Evolutionary conservation across 495 filamentous ascomycete species (phyloP), one percentile per base, ranked within the genome.

Genomic region (Usnea hakonensis): DNA sequence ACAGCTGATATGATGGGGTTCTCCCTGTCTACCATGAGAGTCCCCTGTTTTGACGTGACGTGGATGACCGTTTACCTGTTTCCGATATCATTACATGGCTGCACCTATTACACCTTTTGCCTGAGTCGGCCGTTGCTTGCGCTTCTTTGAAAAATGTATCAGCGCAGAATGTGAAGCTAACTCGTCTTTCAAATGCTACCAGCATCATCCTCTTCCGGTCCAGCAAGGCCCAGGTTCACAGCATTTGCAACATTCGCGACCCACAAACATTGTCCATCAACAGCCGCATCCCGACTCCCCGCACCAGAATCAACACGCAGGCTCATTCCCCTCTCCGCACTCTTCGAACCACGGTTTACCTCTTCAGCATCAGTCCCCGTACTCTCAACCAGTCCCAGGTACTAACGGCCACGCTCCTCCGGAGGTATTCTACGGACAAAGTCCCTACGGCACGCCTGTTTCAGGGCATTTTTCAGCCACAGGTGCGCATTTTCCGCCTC

Each of bases 391-490:
- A 62, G 71, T 50, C 46, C 46, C 71, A 74, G 75, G 74, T 65
- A 57, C 73, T 55, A 71, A 75, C 74, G 82, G 78, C 56, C 80
- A 79, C 63, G 79, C 83, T 63, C 66, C 81, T 50, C 86, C 86
- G 74, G 89, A 92, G 52, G 68, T 76, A 74, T 93, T 90, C 78
- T 71, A 78, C 36, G 86, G 91, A 70, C 81, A 83, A 50, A 84
- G 82, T 68, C 81, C 88, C 28, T 93, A 93, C 76, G 85, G 87
- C 71, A 86, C 89, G 26, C 69, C 83, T 74, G 82, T 84, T 41
- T 82, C 85, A 32, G 83, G 82, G 69, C 85, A 84, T 72, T 93
- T 90, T 71, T 83, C 87, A 48, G 86, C 88, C 70, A 87, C 87
- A 79, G 90, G 90, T 94, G 75, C 82, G 88, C 79, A n/a, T 10